phyloP scores from a whole-genome alignment of 352 stramenopile species.

The Phytophthora pluvialis region DNA sequence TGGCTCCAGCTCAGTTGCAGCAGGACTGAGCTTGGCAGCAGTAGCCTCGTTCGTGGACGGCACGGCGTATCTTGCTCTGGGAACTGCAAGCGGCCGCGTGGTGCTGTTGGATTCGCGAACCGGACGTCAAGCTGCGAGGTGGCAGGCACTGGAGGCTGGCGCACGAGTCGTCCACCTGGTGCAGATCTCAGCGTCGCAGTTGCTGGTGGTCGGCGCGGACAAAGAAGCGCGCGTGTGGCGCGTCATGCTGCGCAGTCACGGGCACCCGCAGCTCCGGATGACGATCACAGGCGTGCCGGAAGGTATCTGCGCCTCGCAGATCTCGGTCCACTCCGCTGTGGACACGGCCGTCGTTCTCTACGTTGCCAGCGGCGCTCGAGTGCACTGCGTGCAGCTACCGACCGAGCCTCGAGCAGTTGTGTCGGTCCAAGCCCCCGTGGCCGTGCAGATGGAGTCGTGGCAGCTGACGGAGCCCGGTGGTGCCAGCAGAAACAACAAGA shows the following conservation, averaged over 20 bases:
- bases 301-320: slow-evolving; percentile 47
- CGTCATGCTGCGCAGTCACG: slow-evolving; percentile 40
- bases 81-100: slow-evolving; percentile 48
- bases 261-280: slow-evolving; percentile 49
- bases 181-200: slow-evolving; percentile 59
- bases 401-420: slow-evolving; percentile 35
- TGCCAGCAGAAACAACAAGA: slow-evolving; percentile 49
- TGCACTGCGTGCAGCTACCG: slow-evolving; percentile 51
- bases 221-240: slow-evolving; percentile 76
- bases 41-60: slow-evolving; percentile 45
- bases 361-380: slow-evolving; percentile 42
- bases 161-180: slow-evolving; percentile 54
- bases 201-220: slow-evolving; percentile 69
- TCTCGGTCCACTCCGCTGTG: slow-evolving; percentile 55
- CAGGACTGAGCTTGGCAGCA: slow-evolving; percentile 38
- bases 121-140: slow-evolving; percentile 49
- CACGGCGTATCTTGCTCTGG: slow-evolving; percentile 44
- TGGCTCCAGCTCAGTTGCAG: slow-evolving; percentile 19
- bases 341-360: slow-evolving; percentile 59
- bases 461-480: slow-evolving; percentile 48
- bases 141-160: slow-evolving; percentile 60
- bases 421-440: slow-evolving; percentile 17
- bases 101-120: slow-evolving; percentile 64
- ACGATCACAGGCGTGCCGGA: slow-evolving; percentile 65
- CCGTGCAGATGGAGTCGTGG: slow-evolving; percentile 54